A percentile compares a stretch with the other conserved stretches of the same genome.
These are phyloP conservation scores for Neonectria neomacrospora DNA, from an alignment of 2,329 filamentous ascomycete species.

Conservation along the genomic window DNA sequence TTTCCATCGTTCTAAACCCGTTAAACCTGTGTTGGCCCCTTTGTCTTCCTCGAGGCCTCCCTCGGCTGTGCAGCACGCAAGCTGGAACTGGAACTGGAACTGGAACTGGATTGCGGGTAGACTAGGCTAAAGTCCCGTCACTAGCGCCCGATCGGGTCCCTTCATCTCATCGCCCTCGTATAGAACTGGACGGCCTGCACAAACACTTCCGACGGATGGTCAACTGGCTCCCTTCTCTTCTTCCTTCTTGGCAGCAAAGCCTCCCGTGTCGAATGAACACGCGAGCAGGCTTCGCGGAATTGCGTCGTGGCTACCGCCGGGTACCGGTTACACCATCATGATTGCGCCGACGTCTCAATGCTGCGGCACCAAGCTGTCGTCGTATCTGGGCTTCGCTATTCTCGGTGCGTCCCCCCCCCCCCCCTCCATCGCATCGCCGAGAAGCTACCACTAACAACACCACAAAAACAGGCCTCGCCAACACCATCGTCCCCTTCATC, in stretches of 20 bases:
- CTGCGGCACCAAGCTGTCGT: conserved; percentile 28
- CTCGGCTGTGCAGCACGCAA: not conserved
- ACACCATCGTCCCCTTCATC: conserved; percentile 45
- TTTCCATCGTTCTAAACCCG: too few relatives aligned
- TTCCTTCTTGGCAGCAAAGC: not conserved
- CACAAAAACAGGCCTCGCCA: conserved; percentile 45
- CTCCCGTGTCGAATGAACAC: not conserved
- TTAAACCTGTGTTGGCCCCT: not conserved
- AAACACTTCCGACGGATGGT: not conserved
- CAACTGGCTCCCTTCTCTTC: not conserved
- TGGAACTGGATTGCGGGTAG: not conserved
- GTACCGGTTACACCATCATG: conserved; percentile 9
- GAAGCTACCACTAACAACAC: conserved; percentile 16
- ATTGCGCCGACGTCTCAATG: conserved; percentile 7
- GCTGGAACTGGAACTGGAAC: too few relatives aligned
- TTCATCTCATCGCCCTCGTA: not conserved
- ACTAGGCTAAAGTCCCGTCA: not conserved
- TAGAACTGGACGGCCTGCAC: not conserved
- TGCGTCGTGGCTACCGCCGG: not conserved
- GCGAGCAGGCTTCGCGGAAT: not conserved
- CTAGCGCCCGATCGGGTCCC: not conserved
- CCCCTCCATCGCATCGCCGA: not conserved
- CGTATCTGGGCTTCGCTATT: conserved; percentile 43
- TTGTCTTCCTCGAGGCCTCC: too few relatives aligned
- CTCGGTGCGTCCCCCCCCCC: conserved; percentile 32